phyloP scores from a whole-genome alignment of 129 eudicot genomes.

The Saposhnikovia divaricata region DNA sequence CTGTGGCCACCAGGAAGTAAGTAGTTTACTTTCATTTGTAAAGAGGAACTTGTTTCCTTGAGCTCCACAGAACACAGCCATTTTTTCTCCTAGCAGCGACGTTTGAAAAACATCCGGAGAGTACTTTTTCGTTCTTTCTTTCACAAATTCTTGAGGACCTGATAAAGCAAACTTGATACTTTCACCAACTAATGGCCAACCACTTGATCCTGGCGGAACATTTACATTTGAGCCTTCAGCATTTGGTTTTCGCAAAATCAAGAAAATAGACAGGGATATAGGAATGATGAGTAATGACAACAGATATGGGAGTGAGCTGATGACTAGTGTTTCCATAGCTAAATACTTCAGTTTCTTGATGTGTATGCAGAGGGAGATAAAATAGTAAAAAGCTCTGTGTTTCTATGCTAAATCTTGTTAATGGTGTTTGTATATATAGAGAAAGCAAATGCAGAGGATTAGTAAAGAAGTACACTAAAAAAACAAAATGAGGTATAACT shows the following conservation, averaged over 20 bases:
- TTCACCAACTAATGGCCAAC: conserved; percentile 32
- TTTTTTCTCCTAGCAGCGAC: conserved; percentile 24
- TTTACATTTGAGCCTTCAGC: conserved; percentile 11
- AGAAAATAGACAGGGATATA: conserved; percentile 5
- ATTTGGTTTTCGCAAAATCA: conserved; percentile 2
- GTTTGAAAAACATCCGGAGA: conserved; percentile 21
- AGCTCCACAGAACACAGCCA: conserved; percentile 27
- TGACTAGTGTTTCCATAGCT: neutral
- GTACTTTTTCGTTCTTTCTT: conserved; percentile 19
- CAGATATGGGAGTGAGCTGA: conserved; percentile 5
- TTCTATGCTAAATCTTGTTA: neutral
- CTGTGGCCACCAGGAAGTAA: conserved; percentile 26
- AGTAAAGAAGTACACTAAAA: neutral
- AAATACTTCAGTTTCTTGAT: neutral
- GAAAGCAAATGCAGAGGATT: neutral
- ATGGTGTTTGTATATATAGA: neutral
- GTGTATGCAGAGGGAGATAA: neutral
- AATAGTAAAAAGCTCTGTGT: neutral
- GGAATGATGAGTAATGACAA: conserved; percentile 13
- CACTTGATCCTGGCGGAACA: conserved; percentile 25
- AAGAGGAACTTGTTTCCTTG: conserved; percentile 31
- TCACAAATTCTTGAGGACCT: conserved; percentile 26
- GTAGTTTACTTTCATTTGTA: conserved; percentile 24
- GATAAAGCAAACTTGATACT: conserved; percentile 17
- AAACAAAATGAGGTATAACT: neutral